Percentiles rank a stretch among this genome's conserved stretches.
phyloP scores from a whole-genome alignment of 371 early-diverging fungal genomes.

The Syncephalastrum contaminatum region DNA sequence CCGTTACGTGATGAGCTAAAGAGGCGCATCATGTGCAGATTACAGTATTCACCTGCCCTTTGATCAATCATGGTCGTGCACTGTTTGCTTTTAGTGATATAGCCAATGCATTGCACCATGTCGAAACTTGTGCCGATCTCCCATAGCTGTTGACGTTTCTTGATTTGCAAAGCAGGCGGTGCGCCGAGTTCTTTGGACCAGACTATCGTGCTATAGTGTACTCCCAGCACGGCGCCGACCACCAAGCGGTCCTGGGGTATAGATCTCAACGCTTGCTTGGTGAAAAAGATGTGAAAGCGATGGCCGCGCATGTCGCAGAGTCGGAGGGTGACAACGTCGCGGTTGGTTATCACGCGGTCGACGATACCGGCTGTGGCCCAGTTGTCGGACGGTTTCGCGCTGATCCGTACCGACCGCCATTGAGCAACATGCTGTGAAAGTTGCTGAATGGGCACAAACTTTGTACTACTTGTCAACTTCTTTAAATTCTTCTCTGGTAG shows the following conservation, averaged over 20 bases:
- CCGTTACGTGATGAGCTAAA: conserved; percentile 35
- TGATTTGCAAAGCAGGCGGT: conserved; percentile 27
- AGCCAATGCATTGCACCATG: conserved; percentile 27
- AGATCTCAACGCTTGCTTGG: conserved; percentile 4
- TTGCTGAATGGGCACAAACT: conserved; percentile 12
- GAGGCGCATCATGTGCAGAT: conserved; percentile 28
- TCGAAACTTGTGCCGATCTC: conserved; percentile 40
- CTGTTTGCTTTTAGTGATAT: conserved; percentile 14
- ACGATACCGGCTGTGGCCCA: conserved; percentile 42
- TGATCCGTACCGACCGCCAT: conserved; percentile 27
- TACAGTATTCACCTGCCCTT: conserved; percentile 41
- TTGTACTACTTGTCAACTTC: no score
- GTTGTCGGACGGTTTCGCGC: conserved; percentile 25
- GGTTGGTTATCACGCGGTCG: conserved; percentile 17
- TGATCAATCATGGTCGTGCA: conserved; percentile 43
- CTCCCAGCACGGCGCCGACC: conserved; percentile 26
- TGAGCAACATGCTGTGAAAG: conserved; percentile 9
- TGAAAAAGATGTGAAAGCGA: conserved; percentile 25
- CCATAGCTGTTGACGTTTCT: conserved; percentile 28
- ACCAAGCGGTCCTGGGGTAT: conserved; percentile 4
- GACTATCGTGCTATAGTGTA: conserved; percentile 27
- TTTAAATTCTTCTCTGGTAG: no score
- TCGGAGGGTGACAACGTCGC: conserved; percentile 23
- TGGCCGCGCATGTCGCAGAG: conserved; percentile 33
- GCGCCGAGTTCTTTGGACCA: conserved; percentile 20